Evolutionary conservation across 2,329 filamentous ascomycete species (phyloP), one percentile per base, ranked within the genome.

Genomic region (Claviceps sp.): DNA sequence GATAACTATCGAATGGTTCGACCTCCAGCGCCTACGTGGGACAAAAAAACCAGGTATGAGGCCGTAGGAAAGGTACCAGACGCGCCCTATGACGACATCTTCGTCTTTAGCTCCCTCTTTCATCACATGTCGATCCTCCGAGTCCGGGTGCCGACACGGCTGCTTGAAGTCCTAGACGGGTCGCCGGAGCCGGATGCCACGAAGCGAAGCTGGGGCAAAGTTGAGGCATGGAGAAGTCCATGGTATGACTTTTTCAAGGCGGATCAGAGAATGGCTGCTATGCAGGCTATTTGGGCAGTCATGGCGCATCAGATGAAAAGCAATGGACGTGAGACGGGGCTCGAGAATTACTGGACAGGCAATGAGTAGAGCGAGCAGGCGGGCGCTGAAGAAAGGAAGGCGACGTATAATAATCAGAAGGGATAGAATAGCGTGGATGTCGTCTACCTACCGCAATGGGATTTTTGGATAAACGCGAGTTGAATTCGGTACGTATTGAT

Each of bases 1-100:
- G 80, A 83, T 60, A 77, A 72, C 57, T 83, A 83, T 64, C 74
- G 80, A 52, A 81, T 79, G 71, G 69, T 83, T 45, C 71, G 77
- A 2, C 76, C 75, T 8, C 80, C 80, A 0, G 65, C 75, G 9
- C 66, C 72, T 6, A 75, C 72, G 22, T 84, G 80, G 80, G 80
- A 84, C 59, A 71, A 69, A 53, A 81, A 80, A 64, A 72, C 75
- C 34, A 69, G 71, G 37, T 83, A 83, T 60, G 64, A 70, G 54
- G 71, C 78, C 22, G 77, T 84, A 52, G 80, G 80, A 5, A 75
- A 73, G 55, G 61, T 63, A 11, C 58, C 58, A 1, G 74, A 73
- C 2, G 68, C 63, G 2, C 68, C 68, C 37, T 76, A 75, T 58
- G 80, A 84, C 56, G 80, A 84, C 57, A 67, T 83, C 2, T 83